Conservation (phyloP, 163 green algal genomes). For the Scenedesmus sp. region DNA sequence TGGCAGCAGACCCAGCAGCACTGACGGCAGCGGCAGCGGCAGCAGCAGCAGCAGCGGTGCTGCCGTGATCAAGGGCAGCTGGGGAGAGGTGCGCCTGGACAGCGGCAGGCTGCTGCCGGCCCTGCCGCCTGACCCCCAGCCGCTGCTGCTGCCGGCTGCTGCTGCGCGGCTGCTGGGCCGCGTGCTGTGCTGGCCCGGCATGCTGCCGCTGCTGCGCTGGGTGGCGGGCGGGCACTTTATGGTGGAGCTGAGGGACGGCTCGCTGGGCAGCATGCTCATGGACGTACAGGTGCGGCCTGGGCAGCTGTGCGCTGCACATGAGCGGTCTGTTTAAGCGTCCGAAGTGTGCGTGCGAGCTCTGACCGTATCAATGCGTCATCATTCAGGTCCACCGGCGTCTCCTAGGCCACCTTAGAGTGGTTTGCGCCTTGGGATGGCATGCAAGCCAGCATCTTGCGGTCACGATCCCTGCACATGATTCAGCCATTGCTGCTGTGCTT, state of each 20-base stretch:
- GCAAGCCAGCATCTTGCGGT: no score
- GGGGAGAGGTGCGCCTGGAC: slow-evolving; percentile 27
- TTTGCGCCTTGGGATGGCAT: no score
- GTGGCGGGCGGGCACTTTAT: slow-evolving; percentile 43
- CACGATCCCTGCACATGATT: background rate
- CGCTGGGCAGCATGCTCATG: slow-evolving; percentile 14
- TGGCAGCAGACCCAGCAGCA: background rate
- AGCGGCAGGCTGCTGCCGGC: slow-evolving; percentile 17
- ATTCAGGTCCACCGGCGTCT: no score
- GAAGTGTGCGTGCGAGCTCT: no score
- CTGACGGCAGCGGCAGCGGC: background rate
- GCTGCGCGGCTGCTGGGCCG: background rate
- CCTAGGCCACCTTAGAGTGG: no score
- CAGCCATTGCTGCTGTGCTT: background rate
- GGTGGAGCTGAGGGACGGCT: background rate
- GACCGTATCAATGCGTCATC: no score
- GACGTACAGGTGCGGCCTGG: background rate
- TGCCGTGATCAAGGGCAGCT: slow-evolving; percentile 21
- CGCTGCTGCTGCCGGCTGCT: slow-evolving; percentile 41
- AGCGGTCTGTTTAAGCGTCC: no score
- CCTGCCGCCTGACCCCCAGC: background rate
- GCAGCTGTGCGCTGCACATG: no score
- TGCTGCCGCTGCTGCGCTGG: slow-evolving; percentile 49
- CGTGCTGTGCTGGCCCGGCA: slow-evolving; percentile 34
- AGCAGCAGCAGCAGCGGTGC: background rate